Percentiles rank a stretch among this genome's conserved stretches.
Evolutionary conservation across 495 filamentous ascomycete genomes (phyloP).

Genomic region (Corynascus novoguineensis): DNA sequence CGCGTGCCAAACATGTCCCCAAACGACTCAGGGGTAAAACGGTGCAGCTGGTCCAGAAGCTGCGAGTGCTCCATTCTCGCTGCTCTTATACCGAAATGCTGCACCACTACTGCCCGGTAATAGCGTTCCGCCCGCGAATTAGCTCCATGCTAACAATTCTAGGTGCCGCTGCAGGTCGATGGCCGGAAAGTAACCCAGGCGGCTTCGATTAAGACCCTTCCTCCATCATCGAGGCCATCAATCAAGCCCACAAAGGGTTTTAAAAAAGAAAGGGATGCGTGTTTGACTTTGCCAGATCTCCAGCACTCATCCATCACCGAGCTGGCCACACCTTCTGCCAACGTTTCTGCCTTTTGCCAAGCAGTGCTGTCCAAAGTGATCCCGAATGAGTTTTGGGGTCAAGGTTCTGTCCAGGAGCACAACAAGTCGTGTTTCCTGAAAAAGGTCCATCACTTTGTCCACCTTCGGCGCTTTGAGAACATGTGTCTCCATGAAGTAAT

Average conservation of each 20-base stretch:
- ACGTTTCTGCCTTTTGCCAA: slow-evolving; percentile 84
- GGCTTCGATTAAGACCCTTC: not conserved
- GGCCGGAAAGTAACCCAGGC: not conserved
- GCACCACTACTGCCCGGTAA: slow-evolving; percentile 71
- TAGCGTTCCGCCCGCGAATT: not conserved
- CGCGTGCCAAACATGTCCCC: slow-evolving; percentile 49
- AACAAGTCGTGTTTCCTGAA: slow-evolving; percentile 59
- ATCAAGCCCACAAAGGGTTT: slow-evolving; percentile 2
- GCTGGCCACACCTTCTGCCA: slow-evolving; percentile 61
- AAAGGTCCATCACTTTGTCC: slow-evolving; percentile 70
- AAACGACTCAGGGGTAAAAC: slow-evolving; percentile 66
- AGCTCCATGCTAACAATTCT: not conserved
- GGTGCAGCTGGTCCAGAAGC: slow-evolving; percentile 53
- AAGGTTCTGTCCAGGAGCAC: slow-evolving; percentile 40
- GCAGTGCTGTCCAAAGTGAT: slow-evolving; percentile 70
- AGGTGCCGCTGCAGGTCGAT: slow-evolving; percentile 8
- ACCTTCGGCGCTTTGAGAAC: slow-evolving; percentile 72
- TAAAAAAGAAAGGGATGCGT: slow-evolving; percentile 6
- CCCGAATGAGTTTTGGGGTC: slow-evolving; percentile 71
- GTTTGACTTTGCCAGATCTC: not conserved
- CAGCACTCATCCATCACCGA: slow-evolving; percentile 50
- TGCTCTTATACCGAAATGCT: slow-evolving; percentile 75
- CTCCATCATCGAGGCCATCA: not conserved
- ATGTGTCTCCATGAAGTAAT: slow-evolving; percentile 72
- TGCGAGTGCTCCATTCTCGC: slow-evolving; percentile 65